Base-by-base conservation (phyloP, 2,329 filamentous ascomycete genomes). In the Fusarium austroafricanum region DNA sequence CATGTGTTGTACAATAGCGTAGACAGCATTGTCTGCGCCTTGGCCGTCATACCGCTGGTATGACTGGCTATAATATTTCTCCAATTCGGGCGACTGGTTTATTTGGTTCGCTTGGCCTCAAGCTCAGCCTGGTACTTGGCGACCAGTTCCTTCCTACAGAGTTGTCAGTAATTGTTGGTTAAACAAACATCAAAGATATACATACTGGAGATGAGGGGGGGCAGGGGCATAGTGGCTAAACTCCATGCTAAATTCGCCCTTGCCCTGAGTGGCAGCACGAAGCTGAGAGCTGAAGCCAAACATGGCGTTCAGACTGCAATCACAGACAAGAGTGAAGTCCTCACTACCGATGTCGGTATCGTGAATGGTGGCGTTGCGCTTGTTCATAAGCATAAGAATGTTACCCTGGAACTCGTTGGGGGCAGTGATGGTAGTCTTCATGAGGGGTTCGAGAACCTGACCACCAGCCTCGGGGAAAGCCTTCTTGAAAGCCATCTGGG, bases 211-310 rank as follows among this genome's bases (percentile, higher is more conserved):
- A 77, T 98, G 94, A 74, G 89, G 88, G 47, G 94, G 92, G 61
- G 96, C 93, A 51, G 93, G 86, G 52, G 92, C 89, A 76, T 99
- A 99, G 83, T 98, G 96, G 80, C 92, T 96, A 76, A 99, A 99
- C 82, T 99, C 96, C 96, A 99, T 98, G 75, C 88, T 92, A 78
- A 97, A 99, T 83, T 99, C 96, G 75, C 96, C 96, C 86, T 99
- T 99, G 66, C 96, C 96, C 83, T 99, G 96, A 3, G 94, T 98
- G 21, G 94, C 92, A 15, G 96, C 96, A 73, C 96, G 88, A 71
- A 99, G 82, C 81, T 97, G 92, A 40, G 90, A 92, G 75, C 90
- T 94, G 83, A 99, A 98, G 67, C 96, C 96, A 79, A 99, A 99
- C 96, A 99, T 99, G 78, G 91, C 89, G 79, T 98, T 97, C 78